These are phyloP conservation scores for Aeminium ludgeri DNA, from an alignment of 495 filamentous ascomycete species.

Conservation along the genomic window DNA sequence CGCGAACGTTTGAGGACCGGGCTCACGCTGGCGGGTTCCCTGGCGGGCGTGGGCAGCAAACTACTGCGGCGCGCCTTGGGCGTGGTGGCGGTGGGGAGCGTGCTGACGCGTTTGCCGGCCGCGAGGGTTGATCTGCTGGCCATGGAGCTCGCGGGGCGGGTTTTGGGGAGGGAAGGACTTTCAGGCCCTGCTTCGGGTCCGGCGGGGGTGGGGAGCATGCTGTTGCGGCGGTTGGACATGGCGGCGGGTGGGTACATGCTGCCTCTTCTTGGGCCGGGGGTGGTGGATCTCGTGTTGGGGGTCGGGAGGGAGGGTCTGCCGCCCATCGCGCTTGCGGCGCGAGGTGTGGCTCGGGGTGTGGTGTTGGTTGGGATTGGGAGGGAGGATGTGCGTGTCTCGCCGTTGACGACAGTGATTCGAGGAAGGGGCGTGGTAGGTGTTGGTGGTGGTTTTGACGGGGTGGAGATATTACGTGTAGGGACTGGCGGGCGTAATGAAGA, in stretches of 20 bases:
- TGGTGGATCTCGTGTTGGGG: too few species aligned
- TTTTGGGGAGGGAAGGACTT: neutral
- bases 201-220: too few species aligned
- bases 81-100: neutral
- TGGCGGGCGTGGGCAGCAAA: conserved; percentile 3
- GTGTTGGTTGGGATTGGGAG: neutral
- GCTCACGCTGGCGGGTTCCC: conserved; percentile 11
- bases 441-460: conserved; percentile 1
- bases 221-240: too few species aligned
- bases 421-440: neutral
- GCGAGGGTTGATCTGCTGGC: neutral
- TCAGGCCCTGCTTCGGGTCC: too few species aligned
- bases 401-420: neutral
- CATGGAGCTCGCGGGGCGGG: neutral
- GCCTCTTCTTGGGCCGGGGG: too few species aligned
- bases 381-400: conserved; percentile 3
- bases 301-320: neutral
- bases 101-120: neutral
- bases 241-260: too few species aligned
- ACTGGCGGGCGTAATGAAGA: neutral
- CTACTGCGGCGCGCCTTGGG: neutral
- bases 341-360: neutral
- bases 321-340: neutral
- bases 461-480: conserved; percentile 1
- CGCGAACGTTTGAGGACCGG: conserved; percentile 5